Conservation (phyloP, 2,329 filamentous ascomycete genomes). For the Cadophora sp. region DNA sequence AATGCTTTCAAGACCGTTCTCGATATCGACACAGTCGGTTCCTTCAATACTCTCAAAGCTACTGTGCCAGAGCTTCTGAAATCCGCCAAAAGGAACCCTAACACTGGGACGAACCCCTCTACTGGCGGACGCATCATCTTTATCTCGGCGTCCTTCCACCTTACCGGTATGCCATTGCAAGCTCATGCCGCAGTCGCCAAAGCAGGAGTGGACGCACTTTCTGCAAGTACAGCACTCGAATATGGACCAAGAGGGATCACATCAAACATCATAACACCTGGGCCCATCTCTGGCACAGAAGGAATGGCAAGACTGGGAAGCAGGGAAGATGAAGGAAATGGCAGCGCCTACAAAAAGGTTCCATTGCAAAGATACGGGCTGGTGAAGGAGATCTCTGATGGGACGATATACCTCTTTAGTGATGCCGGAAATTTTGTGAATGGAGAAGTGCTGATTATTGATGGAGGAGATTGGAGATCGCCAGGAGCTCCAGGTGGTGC, state of each 20-base stretch:
- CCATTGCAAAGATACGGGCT: slow-evolving; percentile 80
- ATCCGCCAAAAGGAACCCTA: slow-evolving; percentile 68
- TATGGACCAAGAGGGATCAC: slow-evolving; percentile 88
- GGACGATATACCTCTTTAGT: slow-evolving; percentile 87
- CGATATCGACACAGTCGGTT: slow-evolving; percentile 93
- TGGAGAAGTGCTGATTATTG: slow-evolving; percentile 79
- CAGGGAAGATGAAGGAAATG: slow-evolving; percentile 33
- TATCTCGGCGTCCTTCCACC: slow-evolving; percentile 90
- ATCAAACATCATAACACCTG: slow-evolving; percentile 88
- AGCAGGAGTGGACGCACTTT: slow-evolving; percentile 86
- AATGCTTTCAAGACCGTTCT: slow-evolving; percentile 97
- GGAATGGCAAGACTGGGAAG: slow-evolving; percentile 69
- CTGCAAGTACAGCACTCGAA: slow-evolving; percentile 81
- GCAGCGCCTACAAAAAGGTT: slow-evolving; percentile 53
- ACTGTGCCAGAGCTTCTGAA: slow-evolving; percentile 81
- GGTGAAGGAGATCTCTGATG: slow-evolving; percentile 89
- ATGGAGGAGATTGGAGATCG: slow-evolving; percentile 52
- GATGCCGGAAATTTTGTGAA: slow-evolving; percentile 88
- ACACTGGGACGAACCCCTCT: slow-evolving; percentile 62
- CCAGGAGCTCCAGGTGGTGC: slow-evolving; percentile 33
- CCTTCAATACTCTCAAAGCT: slow-evolving; percentile 94
- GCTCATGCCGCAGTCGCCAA: slow-evolving; percentile 92
- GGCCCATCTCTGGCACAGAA: slow-evolving; percentile 80
- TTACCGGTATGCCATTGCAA: slow-evolving; percentile 84
- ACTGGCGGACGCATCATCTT: slow-evolving; percentile 86